Conservation (phyloP, 129 eudicot genomes). For the Sambucus nigra region DNA sequence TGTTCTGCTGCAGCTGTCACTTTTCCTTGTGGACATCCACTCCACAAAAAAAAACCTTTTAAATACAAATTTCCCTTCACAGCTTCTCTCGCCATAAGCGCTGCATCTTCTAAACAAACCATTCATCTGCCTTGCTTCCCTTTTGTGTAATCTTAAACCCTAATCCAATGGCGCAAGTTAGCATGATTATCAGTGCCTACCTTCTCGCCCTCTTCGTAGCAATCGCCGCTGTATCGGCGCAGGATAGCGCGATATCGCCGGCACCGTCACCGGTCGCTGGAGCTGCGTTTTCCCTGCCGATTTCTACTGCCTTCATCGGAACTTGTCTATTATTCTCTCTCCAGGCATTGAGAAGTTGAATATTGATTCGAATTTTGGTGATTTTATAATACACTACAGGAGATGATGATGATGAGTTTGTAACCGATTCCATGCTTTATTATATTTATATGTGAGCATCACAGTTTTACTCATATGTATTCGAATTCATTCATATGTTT, state of each 20-base stretch:
- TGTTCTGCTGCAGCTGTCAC: no score
- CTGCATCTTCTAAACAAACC: no score
- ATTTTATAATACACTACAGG: no score
- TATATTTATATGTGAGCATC: neutral
- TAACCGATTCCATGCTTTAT: neutral
- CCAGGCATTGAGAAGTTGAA: slow-evolving; percentile 13
- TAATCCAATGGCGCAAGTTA: slow-evolving; percentile 19
- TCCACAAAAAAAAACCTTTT: no score
- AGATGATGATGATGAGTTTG: neutral
- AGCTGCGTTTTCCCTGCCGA: slow-evolving; percentile 20
- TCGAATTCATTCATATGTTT: neutral
- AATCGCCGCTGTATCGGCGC: slow-evolving; percentile 16
- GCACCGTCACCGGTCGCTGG: slow-evolving; percentile 31
- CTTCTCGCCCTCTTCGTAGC: slow-evolving; percentile 4
- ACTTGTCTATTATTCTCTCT: slow-evolving; percentile 22
- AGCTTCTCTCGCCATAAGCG: no score
- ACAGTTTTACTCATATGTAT: neutral
- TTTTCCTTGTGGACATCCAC: no score
- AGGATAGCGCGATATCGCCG: slow-evolving; percentile 23
- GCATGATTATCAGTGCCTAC: slow-evolving; percentile 5
- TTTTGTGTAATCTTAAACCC: no score
- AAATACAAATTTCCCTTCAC: no score
- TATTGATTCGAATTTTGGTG: neutral
- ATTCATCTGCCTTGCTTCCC: no score
- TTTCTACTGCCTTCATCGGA: slow-evolving; percentile 17